These are phyloP conservation scores for Torulaspora globosa DNA, from an alignment of 1,139 yeast species.

Conservation along the genomic window DNA sequence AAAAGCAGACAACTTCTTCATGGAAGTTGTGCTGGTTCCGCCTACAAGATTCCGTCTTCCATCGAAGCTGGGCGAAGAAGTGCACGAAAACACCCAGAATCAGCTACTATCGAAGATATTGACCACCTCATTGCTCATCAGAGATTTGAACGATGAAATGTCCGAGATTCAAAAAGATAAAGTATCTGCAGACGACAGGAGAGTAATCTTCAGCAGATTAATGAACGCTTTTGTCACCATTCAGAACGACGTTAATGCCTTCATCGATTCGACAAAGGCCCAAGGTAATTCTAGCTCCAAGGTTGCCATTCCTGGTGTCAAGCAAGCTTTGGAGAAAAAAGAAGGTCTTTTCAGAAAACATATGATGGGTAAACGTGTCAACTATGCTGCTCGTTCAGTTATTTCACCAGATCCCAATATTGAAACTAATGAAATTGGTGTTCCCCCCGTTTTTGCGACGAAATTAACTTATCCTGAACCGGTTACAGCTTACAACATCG, in stretches of 20 bases:
- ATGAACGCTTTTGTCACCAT: slow-evolving; percentile 93
- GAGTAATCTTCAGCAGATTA: slow-evolving; percentile 74
- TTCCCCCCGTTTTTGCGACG: slow-evolving; percentile 96
- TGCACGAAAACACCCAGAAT: slow-evolving; percentile 92
- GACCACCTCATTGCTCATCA: slow-evolving; percentile 72
- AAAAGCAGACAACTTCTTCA: slow-evolving; percentile 84
- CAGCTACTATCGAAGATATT: slow-evolving; percentile 77
- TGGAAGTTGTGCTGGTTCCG: slow-evolving; percentile 85
- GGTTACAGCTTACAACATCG: slow-evolving; percentile 88
- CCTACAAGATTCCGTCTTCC: slow-evolving; percentile 96
- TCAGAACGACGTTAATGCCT: slow-evolving; percentile 93
- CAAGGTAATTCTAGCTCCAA: slow-evolving; percentile 63
- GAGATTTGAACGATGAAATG: slow-evolving; percentile 84
- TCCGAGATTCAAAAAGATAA: slow-evolving; percentile 59
- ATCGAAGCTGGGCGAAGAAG: slow-evolving; percentile 92
- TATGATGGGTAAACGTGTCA: slow-evolving; percentile 99
- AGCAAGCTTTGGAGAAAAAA: slow-evolving; percentile 96
- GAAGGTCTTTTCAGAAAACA: slow-evolving; percentile 98
- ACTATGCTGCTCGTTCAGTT: slow-evolving; percentile 97
- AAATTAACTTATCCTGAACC: slow-evolving; percentile 98
- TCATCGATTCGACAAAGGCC: slow-evolving; percentile 87
- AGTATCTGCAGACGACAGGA: slow-evolving; percentile 63
- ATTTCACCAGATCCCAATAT: slow-evolving; percentile 98
- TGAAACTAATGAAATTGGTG: slow-evolving; percentile 97
- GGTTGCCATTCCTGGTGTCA: slow-evolving; percentile 86